A percentile compares a stretch with the other conserved stretches of the same genome.
These are phyloP conservation scores for Boletus tylopilopsis DNA, from an alignment of 768 basidiomycete genomes.

Conservation along the genomic window DNA sequence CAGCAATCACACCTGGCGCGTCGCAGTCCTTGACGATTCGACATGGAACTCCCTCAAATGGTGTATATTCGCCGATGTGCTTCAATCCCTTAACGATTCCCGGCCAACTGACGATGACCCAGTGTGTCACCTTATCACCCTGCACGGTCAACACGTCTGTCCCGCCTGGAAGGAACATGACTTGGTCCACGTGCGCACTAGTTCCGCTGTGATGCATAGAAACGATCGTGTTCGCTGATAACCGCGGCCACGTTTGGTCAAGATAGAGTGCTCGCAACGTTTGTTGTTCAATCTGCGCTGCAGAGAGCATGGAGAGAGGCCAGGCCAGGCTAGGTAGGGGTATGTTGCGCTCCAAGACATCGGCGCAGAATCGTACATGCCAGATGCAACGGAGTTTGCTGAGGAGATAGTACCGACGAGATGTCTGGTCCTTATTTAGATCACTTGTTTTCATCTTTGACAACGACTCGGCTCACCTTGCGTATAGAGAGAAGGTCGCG, in stretches of 20 bases:
- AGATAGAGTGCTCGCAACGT: slow-evolving; percentile 27
- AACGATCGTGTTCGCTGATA: slow-evolving; percentile 13
- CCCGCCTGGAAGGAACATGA: slow-evolving; percentile 25
- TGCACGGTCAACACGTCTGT: slow-evolving; percentile 28
- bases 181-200: slow-evolving; percentile 20
- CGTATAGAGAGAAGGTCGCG: slow-evolving; percentile 21
- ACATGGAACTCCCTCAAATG: slow-evolving; percentile 15
- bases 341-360: slow-evolving; percentile 20
- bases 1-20: slow-evolving; percentile 16
- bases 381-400: slow-evolving; percentile 24
- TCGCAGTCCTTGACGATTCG: slow-evolving; percentile 20
- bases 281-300: slow-evolving; percentile 25
- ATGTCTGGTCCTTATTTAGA: slow-evolving; percentile 18
- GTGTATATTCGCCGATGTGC: slow-evolving; percentile 18
- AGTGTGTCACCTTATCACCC: slow-evolving; percentile 20
- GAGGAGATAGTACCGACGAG: slow-evolving; percentile 26
- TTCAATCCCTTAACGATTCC: slow-evolving; percentile 14
- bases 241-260: slow-evolving; percentile 18
- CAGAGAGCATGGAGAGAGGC: slow-evolving; percentile 13
- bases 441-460: background rate
- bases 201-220: background rate
- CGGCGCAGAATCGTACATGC: slow-evolving; percentile 18
- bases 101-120: slow-evolving; percentile 19
- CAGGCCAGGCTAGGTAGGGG: slow-evolving; percentile 17
- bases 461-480: slow-evolving; percentile 11